Base-by-base conservation (phyloP, 2,329 filamentous ascomycete genomes). In the Periconia sp. region DNA sequence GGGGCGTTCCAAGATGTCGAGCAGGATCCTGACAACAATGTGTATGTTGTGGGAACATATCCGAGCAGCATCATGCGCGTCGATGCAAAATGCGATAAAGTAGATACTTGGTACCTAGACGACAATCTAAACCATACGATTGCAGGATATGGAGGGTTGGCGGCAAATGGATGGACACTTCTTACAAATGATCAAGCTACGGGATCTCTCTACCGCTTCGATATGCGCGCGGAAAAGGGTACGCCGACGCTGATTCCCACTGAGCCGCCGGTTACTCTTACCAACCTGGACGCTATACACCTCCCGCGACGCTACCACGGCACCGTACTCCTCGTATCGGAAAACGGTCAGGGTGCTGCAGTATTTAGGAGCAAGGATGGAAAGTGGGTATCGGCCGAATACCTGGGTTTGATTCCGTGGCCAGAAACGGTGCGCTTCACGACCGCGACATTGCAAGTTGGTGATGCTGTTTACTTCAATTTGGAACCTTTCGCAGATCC, bases 1-100 rank as follows among this genome's bases (percentile, higher is more conserved):
- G 48, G 50, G 10, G 50, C 36, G 3, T 54, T 40, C 36, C 50
- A 54, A 35, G 50, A 54, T 26, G 30, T 54, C 0, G 50, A 54
- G 18, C 32, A 33, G 12, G 50, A 54, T 23, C 22, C 13, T 2
- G n/a, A 31, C 5, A 42, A 30, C 6, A 51, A 54, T 22, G 35
- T 39, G 15, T 54, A 48, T 25, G 40, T 54, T 5, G 44, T 54
- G 6, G 48, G 50, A 2, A 46, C 44, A 3, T 54, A 37, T 22
- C 50, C 50, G 11, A 19, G 15, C 13, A 34, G 13, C 11, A 48
- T 54, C 19, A 5, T 54, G 8, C 28, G 33, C 15, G 37, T 47
- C 17, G 28, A 22, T 7, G 18, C 15, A 4, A 34, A 38, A 18
- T 33, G 41, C 3, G 24, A n/a, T 10, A 21, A 15, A 6, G 26